phyloP scores from a whole-genome alignment of 306 rosid genomes.

The Casuarina equisetifolia region DNA sequence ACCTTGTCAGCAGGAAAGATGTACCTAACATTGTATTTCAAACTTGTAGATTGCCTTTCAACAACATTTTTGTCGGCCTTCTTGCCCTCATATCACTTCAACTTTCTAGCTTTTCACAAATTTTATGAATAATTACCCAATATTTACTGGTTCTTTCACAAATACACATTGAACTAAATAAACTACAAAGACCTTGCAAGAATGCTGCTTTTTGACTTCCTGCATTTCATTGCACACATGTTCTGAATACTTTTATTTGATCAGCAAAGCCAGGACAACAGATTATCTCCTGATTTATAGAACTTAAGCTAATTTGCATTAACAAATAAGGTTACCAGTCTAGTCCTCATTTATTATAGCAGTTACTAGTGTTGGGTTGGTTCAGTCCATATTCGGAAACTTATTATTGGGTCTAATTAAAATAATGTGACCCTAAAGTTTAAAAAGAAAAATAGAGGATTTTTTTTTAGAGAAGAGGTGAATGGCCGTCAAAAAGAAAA shows the following conservation, averaged over 20 bases:
- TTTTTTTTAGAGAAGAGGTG: too few relatives aligned
- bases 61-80: background rate
- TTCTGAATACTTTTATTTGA: background rate
- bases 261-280: background rate
- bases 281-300: too few relatives aligned
- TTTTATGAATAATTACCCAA: background rate
- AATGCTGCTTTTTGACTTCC: background rate
- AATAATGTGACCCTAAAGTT: too few relatives aligned
- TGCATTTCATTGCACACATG: background rate
- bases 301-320: too few relatives aligned
- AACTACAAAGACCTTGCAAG: background rate
- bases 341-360: background rate
- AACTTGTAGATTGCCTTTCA: background rate
- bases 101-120: background rate
- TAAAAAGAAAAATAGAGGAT: too few relatives aligned
- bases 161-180: background rate
- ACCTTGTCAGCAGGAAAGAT: conserved; percentile 87
- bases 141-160: background rate
- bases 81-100: background rate
- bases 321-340: too few relatives aligned
- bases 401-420: too few relatives aligned
- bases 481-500: too few relatives aligned
- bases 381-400: too few relatives aligned
- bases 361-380: too few relatives aligned
- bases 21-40: conserved; percentile 44